A percentile compares a stretch with the other conserved stretches of the same genome.
These are phyloP conservation scores for Diplodia intermedia DNA, from an alignment of 2,329 filamentous ascomycete species.

Conservation along the genomic window DNA sequence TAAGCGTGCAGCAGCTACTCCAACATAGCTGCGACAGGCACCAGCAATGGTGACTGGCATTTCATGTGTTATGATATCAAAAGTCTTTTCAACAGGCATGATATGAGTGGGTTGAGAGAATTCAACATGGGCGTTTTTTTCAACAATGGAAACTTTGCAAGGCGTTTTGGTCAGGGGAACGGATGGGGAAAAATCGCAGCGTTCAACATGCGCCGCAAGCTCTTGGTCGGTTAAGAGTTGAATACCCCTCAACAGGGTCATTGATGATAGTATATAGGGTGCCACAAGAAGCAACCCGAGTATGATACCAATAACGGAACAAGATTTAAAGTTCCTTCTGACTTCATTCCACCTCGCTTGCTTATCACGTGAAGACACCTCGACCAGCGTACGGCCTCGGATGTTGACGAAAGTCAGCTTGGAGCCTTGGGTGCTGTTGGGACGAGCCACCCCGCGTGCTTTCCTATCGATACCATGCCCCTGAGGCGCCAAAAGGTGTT, in stretches of 20 bases:
- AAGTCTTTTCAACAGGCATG: slow-evolving; percentile 34
- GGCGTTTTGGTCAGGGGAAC: slow-evolving; percentile 30
- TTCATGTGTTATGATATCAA: slow-evolving; percentile 34
- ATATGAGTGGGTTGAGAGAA: slow-evolving; percentile 26
- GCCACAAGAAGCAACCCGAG: background rate
- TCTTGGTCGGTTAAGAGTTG: slow-evolving; percentile 4
- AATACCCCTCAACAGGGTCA: slow-evolving; percentile 26
- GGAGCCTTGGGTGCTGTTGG: background rate
- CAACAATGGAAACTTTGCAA: slow-evolving; percentile 25
- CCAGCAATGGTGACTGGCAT: slow-evolving; percentile 9
- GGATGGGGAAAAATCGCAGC: slow-evolving; percentile 25
- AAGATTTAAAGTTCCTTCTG: slow-evolving; percentile 16
- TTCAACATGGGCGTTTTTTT: slow-evolving; percentile 34
- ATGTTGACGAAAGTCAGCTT: background rate
- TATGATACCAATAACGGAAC: slow-evolving; percentile 25
- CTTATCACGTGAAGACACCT: slow-evolving; percentile 11
- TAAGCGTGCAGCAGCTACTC: slow-evolving; percentile 40
- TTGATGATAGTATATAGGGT: slow-evolving; percentile 3
- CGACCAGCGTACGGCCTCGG: slow-evolving; percentile 19
- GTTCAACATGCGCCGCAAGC: slow-evolving; percentile 31
- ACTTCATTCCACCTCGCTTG: slow-evolving; percentile 22
- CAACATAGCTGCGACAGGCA: slow-evolving; percentile 32
- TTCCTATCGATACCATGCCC: slow-evolving; percentile 11
- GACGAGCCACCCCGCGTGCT: slow-evolving; percentile 23
- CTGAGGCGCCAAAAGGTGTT: background rate